Conservation (phyloP, 208 protist species). For the Sergeia podlipaevii region DNA sequence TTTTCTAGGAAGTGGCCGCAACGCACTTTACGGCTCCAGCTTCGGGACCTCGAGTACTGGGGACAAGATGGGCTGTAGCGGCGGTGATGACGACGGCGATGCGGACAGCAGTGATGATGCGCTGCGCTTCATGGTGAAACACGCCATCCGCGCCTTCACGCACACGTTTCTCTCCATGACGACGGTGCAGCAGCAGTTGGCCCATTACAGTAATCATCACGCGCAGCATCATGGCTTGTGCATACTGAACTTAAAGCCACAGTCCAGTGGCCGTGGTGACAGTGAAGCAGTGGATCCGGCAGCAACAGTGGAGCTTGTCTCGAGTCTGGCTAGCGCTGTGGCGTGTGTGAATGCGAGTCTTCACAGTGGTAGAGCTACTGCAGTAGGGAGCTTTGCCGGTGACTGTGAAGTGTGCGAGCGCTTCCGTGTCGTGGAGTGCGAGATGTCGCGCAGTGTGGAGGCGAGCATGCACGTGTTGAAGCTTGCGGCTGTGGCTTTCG, state of each 20-base stretch:
- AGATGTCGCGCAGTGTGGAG: slow-evolving; percentile 17
- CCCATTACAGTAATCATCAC: slow-evolving; percentile 22
- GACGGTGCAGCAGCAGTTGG: slow-evolving; percentile 29
- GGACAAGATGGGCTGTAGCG: slow-evolving; percentile 1
- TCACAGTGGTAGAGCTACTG: neutral
- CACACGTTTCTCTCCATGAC: slow-evolving; percentile 39
- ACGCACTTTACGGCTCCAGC: too few species aligned
- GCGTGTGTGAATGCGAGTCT: neutral
- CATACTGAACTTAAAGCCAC: too few species aligned
- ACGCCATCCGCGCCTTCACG: slow-evolving; percentile 31
- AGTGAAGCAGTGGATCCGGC: too few species aligned
- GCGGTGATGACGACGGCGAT: slow-evolving; percentile 2
- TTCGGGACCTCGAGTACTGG: neutral
- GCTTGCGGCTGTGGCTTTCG: slow-evolving; percentile 21
- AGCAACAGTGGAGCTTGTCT: too few species aligned
- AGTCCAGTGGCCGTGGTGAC: too few species aligned
- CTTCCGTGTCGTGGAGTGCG: slow-evolving; percentile 24
- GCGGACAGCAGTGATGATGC: neutral
- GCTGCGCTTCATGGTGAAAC: neutral
- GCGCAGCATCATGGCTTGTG: slow-evolving; percentile 11
- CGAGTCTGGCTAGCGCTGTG: neutral
- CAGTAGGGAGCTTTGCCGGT: neutral
- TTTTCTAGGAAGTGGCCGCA: too few species aligned
- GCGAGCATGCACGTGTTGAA: slow-evolving; percentile 25
- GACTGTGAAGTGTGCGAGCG: slow-evolving; percentile 17